These are phyloP conservation scores for Chrysanthemum lavandulifolium DNA, from an alignment of 129 eudicot species.

Conservation along the genomic window DNA sequence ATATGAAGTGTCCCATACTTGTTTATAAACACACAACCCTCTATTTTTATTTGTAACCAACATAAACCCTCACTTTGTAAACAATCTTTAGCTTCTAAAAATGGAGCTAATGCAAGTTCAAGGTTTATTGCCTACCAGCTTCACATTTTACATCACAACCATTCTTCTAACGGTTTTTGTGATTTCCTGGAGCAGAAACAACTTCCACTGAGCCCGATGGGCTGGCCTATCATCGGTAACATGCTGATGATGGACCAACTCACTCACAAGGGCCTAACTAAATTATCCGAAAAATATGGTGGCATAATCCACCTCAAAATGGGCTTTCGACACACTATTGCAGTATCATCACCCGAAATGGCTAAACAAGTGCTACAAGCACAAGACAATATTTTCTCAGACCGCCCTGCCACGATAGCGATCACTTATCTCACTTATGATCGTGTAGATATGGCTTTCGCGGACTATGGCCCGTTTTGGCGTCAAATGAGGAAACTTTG, in stretches of 20 bases:
- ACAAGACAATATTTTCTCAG: constrained; percentile 66
- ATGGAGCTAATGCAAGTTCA: constrained; percentile 22
- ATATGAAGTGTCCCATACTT: not conserved
- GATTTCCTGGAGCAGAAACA: constrained; percentile 27
- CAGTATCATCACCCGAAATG: constrained; percentile 50
- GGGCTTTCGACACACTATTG: constrained; percentile 58
- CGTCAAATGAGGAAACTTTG: constrained; percentile 75
- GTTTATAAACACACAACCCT: not conserved
- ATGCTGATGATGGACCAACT: constrained; percentile 56
- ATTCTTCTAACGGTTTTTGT: constrained; percentile 27
- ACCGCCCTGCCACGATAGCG: constrained; percentile 65
- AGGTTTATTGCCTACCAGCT: constrained; percentile 6
- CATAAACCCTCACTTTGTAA: not conserved
- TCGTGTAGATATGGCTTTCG: constrained; percentile 78
- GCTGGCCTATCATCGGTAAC: constrained; percentile 76
- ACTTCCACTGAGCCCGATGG: constrained; percentile 60
- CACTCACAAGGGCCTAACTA: constrained; percentile 65
- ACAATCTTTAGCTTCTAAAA: not conserved
- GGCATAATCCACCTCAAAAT: constrained; percentile 55
- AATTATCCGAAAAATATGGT: constrained; percentile 49
- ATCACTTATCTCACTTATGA: constrained; percentile 66
- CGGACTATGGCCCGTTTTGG: constrained; percentile 79
- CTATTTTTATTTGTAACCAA: not conserved
- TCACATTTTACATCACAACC: constrained; percentile 25
- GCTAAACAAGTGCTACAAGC: constrained; percentile 67